Evolutionary conservation across 768 basidiomycete genomes (phyloP).

Genomic region (Boletus speciosus): DNA sequence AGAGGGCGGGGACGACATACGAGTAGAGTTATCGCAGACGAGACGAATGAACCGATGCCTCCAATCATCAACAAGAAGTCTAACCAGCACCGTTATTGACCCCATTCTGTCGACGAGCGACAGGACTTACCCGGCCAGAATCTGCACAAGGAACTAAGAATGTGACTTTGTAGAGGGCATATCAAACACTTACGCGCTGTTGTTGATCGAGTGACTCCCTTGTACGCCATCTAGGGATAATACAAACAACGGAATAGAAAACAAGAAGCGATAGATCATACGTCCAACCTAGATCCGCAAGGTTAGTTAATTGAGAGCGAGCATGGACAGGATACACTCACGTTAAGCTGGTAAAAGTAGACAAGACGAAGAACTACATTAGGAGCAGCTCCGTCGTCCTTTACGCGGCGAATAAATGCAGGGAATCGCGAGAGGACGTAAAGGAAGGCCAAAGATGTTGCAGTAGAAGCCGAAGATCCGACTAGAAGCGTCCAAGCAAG

Average conservation of each 20-base stretch:
- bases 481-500: slow-evolving; percentile 74
- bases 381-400: slow-evolving; percentile 69
- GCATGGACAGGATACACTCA: slow-evolving; percentile 34
- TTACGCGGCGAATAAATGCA: slow-evolving; percentile 64
- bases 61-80: slow-evolving; percentile 72
- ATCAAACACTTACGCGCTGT: slow-evolving; percentile 48
- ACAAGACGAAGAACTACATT: slow-evolving; percentile 69
- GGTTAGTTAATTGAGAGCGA: not conserved
- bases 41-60: slow-evolving; percentile 73
- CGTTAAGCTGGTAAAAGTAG: slow-evolving; percentile 78
- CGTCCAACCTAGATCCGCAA: slow-evolving; percentile 50
- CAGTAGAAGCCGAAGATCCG: slow-evolving; percentile 62
- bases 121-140: slow-evolving; percentile 54
- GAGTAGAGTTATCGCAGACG: slow-evolving; percentile 75
- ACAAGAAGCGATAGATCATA: slow-evolving; percentile 72
- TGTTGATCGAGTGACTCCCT: slow-evolving; percentile 47
- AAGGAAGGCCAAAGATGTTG: slow-evolving; percentile 67
- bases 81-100: slow-evolving; percentile 14
- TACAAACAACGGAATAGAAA: slow-evolving; percentile 64
- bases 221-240: slow-evolving; percentile 63
- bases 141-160: slow-evolving; percentile 29
- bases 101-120: not conserved
- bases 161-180: not conserved
- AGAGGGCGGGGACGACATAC: slow-evolving; percentile 39
- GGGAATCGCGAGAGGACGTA: slow-evolving; percentile 73